A percentile compares a stretch with the other conserved stretches of the same genome.
Conservation (phyloP, 2,329 filamentous ascomycete species). For the Hawksworthiomyces lignivorus region DNA sequence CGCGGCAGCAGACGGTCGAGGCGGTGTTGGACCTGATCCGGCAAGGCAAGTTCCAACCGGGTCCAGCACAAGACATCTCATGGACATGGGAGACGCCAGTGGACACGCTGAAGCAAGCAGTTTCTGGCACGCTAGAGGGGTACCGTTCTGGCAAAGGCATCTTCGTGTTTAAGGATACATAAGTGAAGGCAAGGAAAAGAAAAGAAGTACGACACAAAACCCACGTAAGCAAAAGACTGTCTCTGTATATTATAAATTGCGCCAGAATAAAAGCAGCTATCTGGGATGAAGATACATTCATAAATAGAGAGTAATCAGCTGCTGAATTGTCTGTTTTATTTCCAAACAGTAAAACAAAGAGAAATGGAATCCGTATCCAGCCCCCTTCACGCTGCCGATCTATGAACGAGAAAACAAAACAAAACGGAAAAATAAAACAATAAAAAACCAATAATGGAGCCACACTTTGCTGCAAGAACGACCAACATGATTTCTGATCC, state of each 20-base stretch:
- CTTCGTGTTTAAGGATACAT: slow-evolving; percentile 67
- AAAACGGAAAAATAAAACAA: not conserved
- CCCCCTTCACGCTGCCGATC: too few relatives aligned
- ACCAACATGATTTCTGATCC: not conserved
- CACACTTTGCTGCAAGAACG: too few relatives aligned
- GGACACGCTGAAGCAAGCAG: slow-evolving; percentile 59
- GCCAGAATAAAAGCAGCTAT: too few relatives aligned
- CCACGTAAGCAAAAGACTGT: not conserved
- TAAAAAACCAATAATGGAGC: not conserved
- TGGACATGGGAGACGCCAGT: slow-evolving; percentile 80
- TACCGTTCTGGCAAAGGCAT: slow-evolving; percentile 85
- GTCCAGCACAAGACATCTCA: slow-evolving; percentile 69
- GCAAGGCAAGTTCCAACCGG: slow-evolving; percentile 70
- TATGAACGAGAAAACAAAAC: not conserved
- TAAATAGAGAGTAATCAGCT: too few relatives aligned
- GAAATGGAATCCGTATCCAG: too few relatives aligned
- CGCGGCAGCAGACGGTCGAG: slow-evolving; percentile 73
- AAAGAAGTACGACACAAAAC: not conserved
- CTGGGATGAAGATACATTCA: too few relatives aligned
- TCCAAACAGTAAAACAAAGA: too few relatives aligned
- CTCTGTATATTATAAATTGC: too few relatives aligned
- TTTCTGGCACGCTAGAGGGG: slow-evolving; percentile 75
- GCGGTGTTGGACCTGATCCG: slow-evolving; percentile 73
- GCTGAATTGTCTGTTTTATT: too few relatives aligned
- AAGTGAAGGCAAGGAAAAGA: slow-evolving; percentile 5